These are phyloP conservation scores for Tetrahymena thermophila DNA, from an alignment of 73 alveolate genomes.

Conservation along the genomic window DNA sequence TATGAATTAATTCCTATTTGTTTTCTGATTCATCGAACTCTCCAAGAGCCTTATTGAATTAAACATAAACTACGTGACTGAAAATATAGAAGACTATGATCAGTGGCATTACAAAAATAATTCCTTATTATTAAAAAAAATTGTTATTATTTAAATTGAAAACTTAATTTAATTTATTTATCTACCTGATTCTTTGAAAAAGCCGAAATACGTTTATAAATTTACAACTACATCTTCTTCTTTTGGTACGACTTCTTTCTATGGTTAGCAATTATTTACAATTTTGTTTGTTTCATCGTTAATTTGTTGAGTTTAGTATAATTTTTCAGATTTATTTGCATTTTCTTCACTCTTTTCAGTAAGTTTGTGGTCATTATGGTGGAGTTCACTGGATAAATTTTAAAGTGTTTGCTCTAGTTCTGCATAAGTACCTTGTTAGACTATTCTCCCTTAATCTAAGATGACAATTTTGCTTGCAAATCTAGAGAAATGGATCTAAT, in stretches of 20 bases:
- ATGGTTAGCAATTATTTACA: neutral
- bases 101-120: neutral
- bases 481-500: constrained; percentile 37
- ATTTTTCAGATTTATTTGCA: neutral
- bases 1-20: neutral
- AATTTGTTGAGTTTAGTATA: neutral
- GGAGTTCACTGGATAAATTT: constrained; percentile 1
- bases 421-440: neutral
- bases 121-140: neutral
- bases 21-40: neutral
- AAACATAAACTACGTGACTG: neutral
- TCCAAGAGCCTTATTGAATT: neutral
- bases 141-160: neutral
- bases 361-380: neutral
- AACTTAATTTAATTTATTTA: neutral
- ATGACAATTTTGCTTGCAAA: constrained; percentile 19
- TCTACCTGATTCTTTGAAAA: neutral
- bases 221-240: neutral
- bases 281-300: neutral
- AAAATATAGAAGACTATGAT: neutral
- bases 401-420: neutral
- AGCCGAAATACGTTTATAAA: neutral
- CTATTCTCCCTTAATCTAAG: constrained; percentile 38
- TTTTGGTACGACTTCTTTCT: neutral
- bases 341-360: neutral